Conservation (phyloP, 345 rosid genomes). For the Populus davidiana region DNA sequence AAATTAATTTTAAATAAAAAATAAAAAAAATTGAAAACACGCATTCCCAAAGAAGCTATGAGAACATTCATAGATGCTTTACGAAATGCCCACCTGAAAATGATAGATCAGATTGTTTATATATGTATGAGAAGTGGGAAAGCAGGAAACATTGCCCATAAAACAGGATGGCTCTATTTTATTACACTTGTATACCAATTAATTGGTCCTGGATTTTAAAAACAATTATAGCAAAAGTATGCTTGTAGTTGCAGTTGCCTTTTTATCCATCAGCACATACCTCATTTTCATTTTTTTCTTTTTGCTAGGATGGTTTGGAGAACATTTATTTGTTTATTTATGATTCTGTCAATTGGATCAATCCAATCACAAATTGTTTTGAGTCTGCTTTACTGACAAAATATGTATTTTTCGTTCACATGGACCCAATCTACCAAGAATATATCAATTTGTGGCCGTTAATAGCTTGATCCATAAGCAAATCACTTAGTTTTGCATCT, state of each 20-base stretch:
- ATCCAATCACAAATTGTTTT: neutral
- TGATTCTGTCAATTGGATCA: neutral
- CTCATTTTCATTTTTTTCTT: no score
- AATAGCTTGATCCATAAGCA: neutral
- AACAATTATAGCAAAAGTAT: neutral
- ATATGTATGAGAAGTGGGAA: neutral
- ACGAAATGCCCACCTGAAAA: neutral
- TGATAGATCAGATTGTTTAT: neutral
- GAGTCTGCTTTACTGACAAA: no score
- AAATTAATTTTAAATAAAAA: no score
- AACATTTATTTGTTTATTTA: no score
- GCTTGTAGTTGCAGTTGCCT: neutral
- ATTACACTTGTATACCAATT: no score
- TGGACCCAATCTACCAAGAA: no score
- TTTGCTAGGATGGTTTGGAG: neutral
- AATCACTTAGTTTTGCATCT: no score
- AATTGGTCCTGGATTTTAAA: neutral
- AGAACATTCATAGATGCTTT: neutral
- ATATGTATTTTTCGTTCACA: neutral
- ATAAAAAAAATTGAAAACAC: no score
- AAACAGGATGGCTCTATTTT: neutral
- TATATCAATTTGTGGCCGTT: neutral
- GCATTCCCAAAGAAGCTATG: no score
- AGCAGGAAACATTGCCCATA: neutral
- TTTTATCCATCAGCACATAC: no score